Base-by-base conservation (phyloP, 2,329 filamentous ascomycete genomes). In the Scedosporium dehoogii region DNA sequence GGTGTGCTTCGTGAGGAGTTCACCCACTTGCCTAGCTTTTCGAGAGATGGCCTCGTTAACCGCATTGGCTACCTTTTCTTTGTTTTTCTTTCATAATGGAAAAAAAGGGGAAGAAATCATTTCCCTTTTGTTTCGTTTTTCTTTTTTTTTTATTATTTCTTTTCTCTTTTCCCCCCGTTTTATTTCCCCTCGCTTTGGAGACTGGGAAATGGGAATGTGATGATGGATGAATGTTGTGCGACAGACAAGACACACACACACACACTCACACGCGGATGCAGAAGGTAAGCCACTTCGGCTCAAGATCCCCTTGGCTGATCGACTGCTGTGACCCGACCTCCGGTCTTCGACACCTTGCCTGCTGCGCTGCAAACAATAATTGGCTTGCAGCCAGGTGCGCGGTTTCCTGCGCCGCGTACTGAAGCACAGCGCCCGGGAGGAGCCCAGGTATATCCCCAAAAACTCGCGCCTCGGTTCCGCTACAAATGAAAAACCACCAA, bases 341-440 rank as follows among this genome's bases (percentile, higher is more conserved):
- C 29, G 18, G 51, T 55, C 51, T 55, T 41, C 16, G 23, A 48
- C 38, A 61, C 21, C 27, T 44, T 21, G 18, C 7, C 33, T 25
- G n/a, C 14, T 21, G 23, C 41, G 14, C 25, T 21, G 38, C n/a
- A 33, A n/a, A 29, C 33, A 27, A 46, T 5, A 33, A 56, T 59
- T 55, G 51, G 51, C 51, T 55, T 55, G 51, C 51, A 55, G 61
- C 29, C 61, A 33, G 58, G 46, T 42, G 56, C 55, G 10, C 56
- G 44, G 10, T 27, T 46, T 57, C n/a, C 38, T 48, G 46, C 61
- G 33, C 6, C 56, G 25, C 27, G 48, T 27, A 14, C 42, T 55
- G 25, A 23, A 16, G 59, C 44, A 10, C 48, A 62, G 41, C 42
- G 53, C 38, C 46, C 27, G 6, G 48, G 5, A 38, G 4, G 14